Percentiles rank a stretch among this genome's conserved stretches.
These are phyloP conservation scores for Aspergillus sclerotialis DNA, from an alignment of 2,329 filamentous ascomycete genomes.

Conservation along the genomic window DNA sequence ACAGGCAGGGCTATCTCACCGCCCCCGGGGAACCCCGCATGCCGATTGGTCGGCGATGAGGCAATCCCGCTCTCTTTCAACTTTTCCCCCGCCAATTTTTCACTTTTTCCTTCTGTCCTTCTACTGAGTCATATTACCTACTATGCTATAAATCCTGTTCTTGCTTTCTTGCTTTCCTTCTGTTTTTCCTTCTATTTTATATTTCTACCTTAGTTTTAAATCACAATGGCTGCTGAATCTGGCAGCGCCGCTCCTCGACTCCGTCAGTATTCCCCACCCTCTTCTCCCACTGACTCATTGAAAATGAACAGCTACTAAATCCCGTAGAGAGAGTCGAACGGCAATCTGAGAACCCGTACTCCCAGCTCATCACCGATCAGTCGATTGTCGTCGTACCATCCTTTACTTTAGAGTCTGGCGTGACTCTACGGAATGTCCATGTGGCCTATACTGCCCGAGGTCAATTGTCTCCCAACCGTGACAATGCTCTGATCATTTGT, in stretches of 20 bases:
- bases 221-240: slow-evolving; percentile 19
- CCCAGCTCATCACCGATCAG: slow-evolving; percentile 79
- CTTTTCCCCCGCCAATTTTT: no score
- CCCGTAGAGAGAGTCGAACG: slow-evolving; percentile 48
- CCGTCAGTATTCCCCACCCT: slow-evolving; percentile 31
- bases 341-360: slow-evolving; percentile 89
- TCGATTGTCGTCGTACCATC: slow-evolving; percentile 77
- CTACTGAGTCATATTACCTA: no score
- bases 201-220: background rate
- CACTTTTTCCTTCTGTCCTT: no score
- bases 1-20: no score
- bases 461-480: slow-evolving; percentile 46
- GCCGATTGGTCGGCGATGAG: no score
- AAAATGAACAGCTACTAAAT: slow-evolving; percentile 43
- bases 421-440: slow-evolving; percentile 67
- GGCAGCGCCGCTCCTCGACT: slow-evolving; percentile 16
- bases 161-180: no score
- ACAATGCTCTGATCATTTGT: slow-evolving; percentile 60
- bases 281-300: no score
- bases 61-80: no score
- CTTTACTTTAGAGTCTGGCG: slow-evolving; percentile 90
- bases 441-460: slow-evolving; percentile 60
- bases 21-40: no score
- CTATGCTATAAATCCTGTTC: no score
- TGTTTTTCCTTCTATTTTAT: no score